Conservation (phyloP, 2,329 filamentous ascomycete genomes). For the Colletotrichum brevisporum region DNA sequence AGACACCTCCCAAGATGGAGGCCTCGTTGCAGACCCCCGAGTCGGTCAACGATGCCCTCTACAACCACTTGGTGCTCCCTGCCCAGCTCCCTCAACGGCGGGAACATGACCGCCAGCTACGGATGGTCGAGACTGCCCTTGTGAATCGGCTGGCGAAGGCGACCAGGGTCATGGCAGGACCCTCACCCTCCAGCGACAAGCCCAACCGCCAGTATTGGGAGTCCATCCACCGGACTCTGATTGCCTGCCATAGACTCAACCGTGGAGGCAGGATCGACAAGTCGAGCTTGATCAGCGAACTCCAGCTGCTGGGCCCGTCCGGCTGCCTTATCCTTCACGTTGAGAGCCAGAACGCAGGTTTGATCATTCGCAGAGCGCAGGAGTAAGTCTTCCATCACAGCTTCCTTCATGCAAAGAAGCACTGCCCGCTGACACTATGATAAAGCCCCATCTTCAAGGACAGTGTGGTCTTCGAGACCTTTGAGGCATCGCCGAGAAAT, state of each 20-base stretch:
- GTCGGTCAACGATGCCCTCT: slow-evolving; percentile 30
- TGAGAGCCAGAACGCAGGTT: slow-evolving; percentile 49
- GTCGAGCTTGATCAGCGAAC: slow-evolving; percentile 5
- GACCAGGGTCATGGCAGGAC: slow-evolving; percentile 12
- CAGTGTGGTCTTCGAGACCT: slow-evolving; percentile 64
- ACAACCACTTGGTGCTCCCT: slow-evolving; percentile 32
- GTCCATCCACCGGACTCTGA: slow-evolving; percentile 7
- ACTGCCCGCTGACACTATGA: slow-evolving; percentile 18
- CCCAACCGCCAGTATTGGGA: slow-evolving; percentile 1
- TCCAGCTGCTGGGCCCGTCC: slow-evolving; percentile 5
- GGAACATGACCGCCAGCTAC: slow-evolving; percentile 22
- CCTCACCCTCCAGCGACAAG: slow-evolving; percentile 6
- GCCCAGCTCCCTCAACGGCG: slow-evolving; percentile 32
- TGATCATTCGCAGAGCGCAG: slow-evolving; percentile 46
- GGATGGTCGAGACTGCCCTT: slow-evolving; percentile 23
- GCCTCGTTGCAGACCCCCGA: slow-evolving; percentile 5
- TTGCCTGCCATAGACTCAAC: slow-evolving; percentile 22
- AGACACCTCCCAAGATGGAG: slow-evolving; percentile 15
- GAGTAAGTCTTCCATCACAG: slow-evolving; percentile 44
- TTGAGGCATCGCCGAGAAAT: slow-evolving; percentile 70
- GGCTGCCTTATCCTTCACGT: slow-evolving; percentile 32
- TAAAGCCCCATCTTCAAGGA: slow-evolving; percentile 44
- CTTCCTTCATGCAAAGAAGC: background rate
- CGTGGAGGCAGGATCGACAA: slow-evolving; percentile 27
- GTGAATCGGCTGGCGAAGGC: slow-evolving; percentile 15